phyloP scores from a whole-genome alignment of 148 eudicot genomes.

The Oxyria digyna region DNA sequence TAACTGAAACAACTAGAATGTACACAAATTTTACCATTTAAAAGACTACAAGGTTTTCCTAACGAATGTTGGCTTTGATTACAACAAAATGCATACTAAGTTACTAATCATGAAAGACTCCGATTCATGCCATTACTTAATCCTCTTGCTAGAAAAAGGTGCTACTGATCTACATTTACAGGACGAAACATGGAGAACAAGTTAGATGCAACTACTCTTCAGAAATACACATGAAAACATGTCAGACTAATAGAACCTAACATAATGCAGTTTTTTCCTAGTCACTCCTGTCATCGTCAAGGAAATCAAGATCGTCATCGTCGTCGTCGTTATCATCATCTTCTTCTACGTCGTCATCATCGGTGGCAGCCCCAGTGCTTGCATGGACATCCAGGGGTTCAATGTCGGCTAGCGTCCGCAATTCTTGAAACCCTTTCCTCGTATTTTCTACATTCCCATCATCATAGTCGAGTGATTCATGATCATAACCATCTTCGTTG shows the following conservation, averaged over 20 bases:
- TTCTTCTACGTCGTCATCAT: slow-evolving; percentile 11
- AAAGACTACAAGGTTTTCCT: background rate
- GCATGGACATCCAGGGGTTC: slow-evolving; percentile 53
- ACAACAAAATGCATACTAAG: background rate
- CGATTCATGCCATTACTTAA: background rate
- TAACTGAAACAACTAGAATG: background rate
- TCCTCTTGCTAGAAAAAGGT: background rate
- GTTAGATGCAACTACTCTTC: background rate
- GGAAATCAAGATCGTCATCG: slow-evolving; percentile 26
- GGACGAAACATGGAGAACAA: background rate
- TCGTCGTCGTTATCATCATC: slow-evolving; percentile 19
- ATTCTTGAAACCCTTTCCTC: slow-evolving; percentile 36
- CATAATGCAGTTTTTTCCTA: slow-evolving; percentile 8
- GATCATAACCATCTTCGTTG: slow-evolving; percentile 57
- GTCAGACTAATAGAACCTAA: background rate
- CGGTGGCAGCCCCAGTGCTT: slow-evolving; percentile 25
- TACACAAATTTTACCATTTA: background rate
- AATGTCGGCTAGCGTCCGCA: slow-evolving; percentile 48
- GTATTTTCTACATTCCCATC: slow-evolving; percentile 35
- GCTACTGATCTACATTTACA: background rate
- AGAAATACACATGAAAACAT: background rate
- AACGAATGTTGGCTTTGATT: background rate
- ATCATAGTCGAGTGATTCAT: slow-evolving; percentile 49
- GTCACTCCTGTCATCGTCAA: slow-evolving; percentile 26
- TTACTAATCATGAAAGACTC: background rate